Conservation (phyloP, 1,139 yeast genomes). For the Meyerozyma elateridarum region DNA sequence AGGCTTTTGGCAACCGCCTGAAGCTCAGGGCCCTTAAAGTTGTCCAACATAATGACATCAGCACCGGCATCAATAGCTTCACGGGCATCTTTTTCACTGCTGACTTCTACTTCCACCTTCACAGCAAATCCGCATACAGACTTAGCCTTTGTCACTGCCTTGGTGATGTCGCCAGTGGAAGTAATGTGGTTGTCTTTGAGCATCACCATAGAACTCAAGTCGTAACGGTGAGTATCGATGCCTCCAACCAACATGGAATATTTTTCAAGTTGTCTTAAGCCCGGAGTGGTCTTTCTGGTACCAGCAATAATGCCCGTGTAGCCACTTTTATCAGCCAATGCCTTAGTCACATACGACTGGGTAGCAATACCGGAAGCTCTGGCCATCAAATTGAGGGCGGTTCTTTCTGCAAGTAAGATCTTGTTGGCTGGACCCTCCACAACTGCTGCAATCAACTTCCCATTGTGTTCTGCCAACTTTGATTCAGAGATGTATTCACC, state of each 20-base stretch:
- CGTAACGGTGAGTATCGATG: constrained; percentile 88
- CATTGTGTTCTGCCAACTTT: constrained; percentile 37
- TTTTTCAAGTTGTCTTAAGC: constrained; percentile 80
- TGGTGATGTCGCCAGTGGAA: constrained; percentile 86
- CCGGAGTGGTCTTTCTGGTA: constrained; percentile 98
- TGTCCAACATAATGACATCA: constrained; percentile 92
- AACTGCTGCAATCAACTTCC: constrained; percentile 70
- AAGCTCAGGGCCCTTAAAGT: constrained; percentile 67
- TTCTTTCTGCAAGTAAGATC: constrained; percentile 77
- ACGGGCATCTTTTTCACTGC: constrained; percentile 74
- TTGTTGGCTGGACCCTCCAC: constrained; percentile 79
- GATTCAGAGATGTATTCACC: constrained; percentile 50
- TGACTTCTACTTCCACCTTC: constrained; percentile 91
- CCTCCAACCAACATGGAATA: constrained; percentile 96
- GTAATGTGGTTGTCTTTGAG: constrained; percentile 90
- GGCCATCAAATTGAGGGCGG: constrained; percentile 77
- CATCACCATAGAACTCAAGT: constrained; percentile 93
- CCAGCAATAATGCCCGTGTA: constrained; percentile 88
- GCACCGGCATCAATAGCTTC: constrained; percentile 96
- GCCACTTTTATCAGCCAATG: constrained; percentile 65
- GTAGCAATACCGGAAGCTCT: constrained; percentile 92
- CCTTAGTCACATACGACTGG: constrained; percentile 54
- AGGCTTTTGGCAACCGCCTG: constrained; percentile 61
- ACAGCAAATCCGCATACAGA: constrained; percentile 83
- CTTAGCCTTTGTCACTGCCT: constrained; percentile 75